Conservation (phyloP, 176 grass and related monocot species). For the Avena atlantica region DNA sequence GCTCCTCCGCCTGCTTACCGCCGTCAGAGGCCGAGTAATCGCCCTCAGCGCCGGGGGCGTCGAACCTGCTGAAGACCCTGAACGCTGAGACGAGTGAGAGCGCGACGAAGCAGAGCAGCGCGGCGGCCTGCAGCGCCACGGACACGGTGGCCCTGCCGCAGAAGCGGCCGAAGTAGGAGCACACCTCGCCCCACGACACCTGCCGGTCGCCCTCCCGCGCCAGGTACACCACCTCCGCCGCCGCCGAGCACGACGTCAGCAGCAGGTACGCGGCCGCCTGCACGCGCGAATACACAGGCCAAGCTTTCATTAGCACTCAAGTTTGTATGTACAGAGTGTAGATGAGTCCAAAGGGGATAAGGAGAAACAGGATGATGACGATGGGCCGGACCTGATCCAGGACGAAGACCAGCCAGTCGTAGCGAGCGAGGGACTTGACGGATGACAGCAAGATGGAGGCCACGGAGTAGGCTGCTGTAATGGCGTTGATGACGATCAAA, state of each 20-base stretch:
- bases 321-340: neutral
- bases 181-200: constrained; percentile 92
- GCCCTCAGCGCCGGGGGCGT: neutral
- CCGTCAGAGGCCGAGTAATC: neutral
- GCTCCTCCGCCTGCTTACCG: constrained; percentile 36
- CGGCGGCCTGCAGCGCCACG: constrained; percentile 68
- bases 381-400: constrained; percentile 67
- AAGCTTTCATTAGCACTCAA: constrained; percentile 9
- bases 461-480: constrained; percentile 60
- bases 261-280: constrained; percentile 77
- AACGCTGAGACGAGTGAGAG: constrained; percentile 75
- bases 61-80: constrained; percentile 69
- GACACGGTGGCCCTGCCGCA: constrained; percentile 72
- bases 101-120: constrained; percentile 72
- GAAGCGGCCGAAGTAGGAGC: constrained; percentile 90
- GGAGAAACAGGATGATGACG: no score
- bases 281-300: neutral
- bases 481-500: constrained; percentile 69
- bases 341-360: neutral
- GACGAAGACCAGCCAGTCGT: constrained; percentile 68
- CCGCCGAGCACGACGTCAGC: constrained; percentile 80
- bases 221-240: constrained; percentile 79
- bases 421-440: constrained; percentile 35
- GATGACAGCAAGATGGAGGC: constrained; percentile 59
- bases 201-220: constrained; percentile 61